phyloP scores from a whole-genome alignment of 2,329 filamentous ascomycete species.

The Amphichorda felina region DNA sequence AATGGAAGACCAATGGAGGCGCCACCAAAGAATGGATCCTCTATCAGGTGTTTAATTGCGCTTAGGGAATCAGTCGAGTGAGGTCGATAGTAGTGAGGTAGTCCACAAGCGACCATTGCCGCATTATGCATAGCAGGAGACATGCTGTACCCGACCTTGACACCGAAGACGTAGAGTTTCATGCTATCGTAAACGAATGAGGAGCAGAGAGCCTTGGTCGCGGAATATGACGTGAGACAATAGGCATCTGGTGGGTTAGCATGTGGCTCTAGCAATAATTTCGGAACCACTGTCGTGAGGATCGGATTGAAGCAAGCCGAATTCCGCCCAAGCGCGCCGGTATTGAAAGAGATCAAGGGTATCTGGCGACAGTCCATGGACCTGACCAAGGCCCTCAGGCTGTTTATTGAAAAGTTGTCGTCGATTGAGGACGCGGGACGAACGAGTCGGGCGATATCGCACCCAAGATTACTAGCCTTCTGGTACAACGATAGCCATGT shows the following conservation, averaged over 20 bases:
- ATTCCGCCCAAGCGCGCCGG: conserved; percentile 46
- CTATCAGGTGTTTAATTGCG: conserved; percentile 50
- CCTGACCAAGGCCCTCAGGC: conserved; percentile 37
- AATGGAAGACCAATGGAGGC: conserved; percentile 62
- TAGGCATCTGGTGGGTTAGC: conserved; percentile 10
- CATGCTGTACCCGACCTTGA: conserved; percentile 58
- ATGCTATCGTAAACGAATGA: conserved; percentile 57
- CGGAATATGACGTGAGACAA: conserved; percentile 46
- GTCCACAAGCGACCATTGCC: conserved; percentile 51
- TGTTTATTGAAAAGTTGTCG: conserved; percentile 50
- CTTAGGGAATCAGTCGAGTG: conserved; percentile 51
- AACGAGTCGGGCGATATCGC: conserved; percentile 49
- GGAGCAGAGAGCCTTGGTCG: conserved; percentile 53
- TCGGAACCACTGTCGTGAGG: conserved; percentile 15
- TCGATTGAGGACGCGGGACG: conserved; percentile 42
- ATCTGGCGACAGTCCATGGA: conserved; percentile 26
- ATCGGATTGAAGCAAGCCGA: conserved; percentile 37
- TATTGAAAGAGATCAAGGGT: conserved; percentile 53
- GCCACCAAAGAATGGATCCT: conserved; percentile 58
- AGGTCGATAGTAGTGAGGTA: conserved; percentile 56
- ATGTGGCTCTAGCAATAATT: conserved; percentile 7
- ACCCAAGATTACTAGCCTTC: conserved; percentile 45
- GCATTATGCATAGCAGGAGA: conserved; percentile 70
- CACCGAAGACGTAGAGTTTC: conserved; percentile 56
- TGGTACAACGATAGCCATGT: conserved; percentile 46